Conservation (phyloP, 176 grass and related monocot species). For the Tillandsia leiboldiana region DNA sequence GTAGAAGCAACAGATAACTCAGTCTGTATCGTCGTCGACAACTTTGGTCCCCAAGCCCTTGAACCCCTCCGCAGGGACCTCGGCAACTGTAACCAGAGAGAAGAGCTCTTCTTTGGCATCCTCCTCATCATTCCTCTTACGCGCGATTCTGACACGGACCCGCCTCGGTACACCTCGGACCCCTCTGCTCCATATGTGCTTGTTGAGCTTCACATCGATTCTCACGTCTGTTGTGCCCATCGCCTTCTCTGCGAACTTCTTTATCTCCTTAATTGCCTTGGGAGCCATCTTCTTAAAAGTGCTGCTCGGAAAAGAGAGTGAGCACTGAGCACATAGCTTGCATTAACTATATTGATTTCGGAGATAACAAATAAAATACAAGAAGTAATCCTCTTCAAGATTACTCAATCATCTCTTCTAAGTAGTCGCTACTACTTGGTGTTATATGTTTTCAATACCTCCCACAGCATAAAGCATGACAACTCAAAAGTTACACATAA, state of each 20-base stretch:
- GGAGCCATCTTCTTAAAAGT: conserved; percentile 97
- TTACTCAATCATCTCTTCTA: no score
- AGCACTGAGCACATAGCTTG: background rate
- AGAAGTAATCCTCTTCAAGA: no score
- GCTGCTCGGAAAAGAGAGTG: conserved; percentile 21
- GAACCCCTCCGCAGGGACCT: conserved; percentile 62
- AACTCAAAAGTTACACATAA: no score
- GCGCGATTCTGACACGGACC: conserved; percentile 72
- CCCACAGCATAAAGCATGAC: no score
- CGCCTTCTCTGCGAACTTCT: conserved; percentile 80
- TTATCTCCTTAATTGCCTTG: conserved; percentile 83
- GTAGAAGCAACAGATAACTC: conserved; percentile 7
- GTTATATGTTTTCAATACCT: no score
- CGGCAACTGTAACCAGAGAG: conserved; percentile 72
- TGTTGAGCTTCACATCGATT: conserved; percentile 86
- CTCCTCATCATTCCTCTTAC: conserved; percentile 81
- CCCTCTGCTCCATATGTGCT: conserved; percentile 90
- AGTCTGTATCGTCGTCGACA: conserved; percentile 60
- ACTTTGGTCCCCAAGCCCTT: conserved; percentile 84
- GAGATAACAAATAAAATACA: no score
- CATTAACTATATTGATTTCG: background rate
- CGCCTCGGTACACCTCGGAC: conserved; percentile 73
- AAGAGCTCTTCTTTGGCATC: conserved; percentile 89
- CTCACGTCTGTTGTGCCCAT: conserved; percentile 81
- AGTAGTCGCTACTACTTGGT: no score